phyloP scores from a whole-genome alignment of 306 rosid genomes.

The Rosa chinensis region DNA sequence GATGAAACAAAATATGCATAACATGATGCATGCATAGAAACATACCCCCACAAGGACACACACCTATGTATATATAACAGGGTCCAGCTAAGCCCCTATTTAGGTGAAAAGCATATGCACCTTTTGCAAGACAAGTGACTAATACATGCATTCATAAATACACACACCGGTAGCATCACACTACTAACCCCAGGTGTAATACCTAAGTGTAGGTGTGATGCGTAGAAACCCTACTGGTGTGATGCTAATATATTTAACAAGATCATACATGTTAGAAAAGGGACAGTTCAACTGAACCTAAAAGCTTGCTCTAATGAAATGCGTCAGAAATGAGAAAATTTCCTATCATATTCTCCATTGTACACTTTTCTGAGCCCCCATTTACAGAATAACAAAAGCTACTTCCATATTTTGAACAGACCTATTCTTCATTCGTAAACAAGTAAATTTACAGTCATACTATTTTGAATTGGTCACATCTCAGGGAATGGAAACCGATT shows the following conservation, averaged over 20 bases:
- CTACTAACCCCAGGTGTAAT: neutral
- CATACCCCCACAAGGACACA: neutral
- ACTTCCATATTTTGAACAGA: neutral
- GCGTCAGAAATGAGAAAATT: neutral
- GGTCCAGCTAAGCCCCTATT: neutral
- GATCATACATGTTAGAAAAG: neutral
- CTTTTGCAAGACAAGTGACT: neutral
- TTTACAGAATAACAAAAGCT: neutral
- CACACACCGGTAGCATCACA: neutral
- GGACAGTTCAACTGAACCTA: neutral
- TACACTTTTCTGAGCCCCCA: neutral
- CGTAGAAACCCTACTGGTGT: neutral
- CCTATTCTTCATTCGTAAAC: neutral
- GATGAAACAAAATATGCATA: neutral
- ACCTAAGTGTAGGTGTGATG: neutral
- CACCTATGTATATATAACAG: neutral
- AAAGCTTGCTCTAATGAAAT: neutral
- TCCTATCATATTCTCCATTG: neutral
- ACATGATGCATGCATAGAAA: neutral
- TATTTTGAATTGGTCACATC: neutral
- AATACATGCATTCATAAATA: neutral
- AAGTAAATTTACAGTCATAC: neutral
- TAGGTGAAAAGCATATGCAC: no score
- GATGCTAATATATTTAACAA: neutral
- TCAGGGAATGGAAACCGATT: constrained; percentile 4